Conservation (phyloP, 2,329 filamentous ascomycete genomes). For the Huntiella savannae region DNA sequence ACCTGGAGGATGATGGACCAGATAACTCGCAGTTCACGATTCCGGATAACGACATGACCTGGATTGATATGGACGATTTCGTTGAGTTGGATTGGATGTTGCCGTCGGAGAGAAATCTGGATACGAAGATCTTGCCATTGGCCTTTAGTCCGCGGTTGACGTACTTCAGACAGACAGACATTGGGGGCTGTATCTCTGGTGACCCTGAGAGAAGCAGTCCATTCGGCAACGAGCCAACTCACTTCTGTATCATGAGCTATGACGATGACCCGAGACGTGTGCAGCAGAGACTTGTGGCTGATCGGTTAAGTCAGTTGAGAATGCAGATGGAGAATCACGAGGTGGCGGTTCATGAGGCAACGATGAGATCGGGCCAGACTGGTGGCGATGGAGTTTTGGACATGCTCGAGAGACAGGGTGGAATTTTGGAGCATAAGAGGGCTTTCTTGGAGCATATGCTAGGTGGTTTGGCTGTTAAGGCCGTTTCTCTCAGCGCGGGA, state of each 20-base stretch:
- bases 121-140: slow-evolving; percentile 84
- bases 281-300: slow-evolving; percentile 67
- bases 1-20: slow-evolving; percentile 36
- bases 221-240: slow-evolving; percentile 84
- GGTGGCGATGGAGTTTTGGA: slow-evolving; percentile 40
- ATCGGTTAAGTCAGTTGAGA: slow-evolving; percentile 59
- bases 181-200: slow-evolving; percentile 59
- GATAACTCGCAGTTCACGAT: slow-evolving; percentile 85
- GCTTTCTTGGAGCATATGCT: slow-evolving; percentile 40
- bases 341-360: slow-evolving; percentile 53
- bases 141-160: slow-evolving; percentile 89
- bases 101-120: slow-evolving; percentile 72
- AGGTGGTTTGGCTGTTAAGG: slow-evolving; percentile 4
- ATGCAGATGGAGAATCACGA: slow-evolving; percentile 61
- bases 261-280: slow-evolving; percentile 77
- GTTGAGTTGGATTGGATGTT: slow-evolving; percentile 94
- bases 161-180: slow-evolving; percentile 93
- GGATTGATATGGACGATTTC: slow-evolving; percentile 99
- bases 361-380: slow-evolving; percentile 41
- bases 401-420: slow-evolving; percentile 34
- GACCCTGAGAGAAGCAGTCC: slow-evolving; percentile 68
- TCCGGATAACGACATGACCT: slow-evolving; percentile 82
- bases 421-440: slow-evolving; percentile 37
- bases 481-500: slow-evolving; percentile 3
- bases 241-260: slow-evolving; percentile 86